A percentile compares a stretch with the other conserved stretches of the same genome.
Evolutionary conservation across 192 early-diverging fungal species (phyloP).

Genomic region (Backusella australiensis): DNA sequence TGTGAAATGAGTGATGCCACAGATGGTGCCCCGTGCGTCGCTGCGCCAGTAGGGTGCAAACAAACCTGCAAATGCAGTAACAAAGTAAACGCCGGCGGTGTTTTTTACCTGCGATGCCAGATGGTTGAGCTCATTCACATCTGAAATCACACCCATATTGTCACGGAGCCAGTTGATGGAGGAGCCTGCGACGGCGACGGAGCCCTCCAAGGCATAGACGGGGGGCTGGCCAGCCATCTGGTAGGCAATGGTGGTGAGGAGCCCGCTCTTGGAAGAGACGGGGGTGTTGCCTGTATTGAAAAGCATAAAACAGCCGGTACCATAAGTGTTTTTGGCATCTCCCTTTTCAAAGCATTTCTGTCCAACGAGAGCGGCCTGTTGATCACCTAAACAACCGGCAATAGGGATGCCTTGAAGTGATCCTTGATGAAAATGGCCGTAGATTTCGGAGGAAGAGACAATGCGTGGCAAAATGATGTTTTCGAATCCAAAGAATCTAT

Average conservation of each 20-base stretch:
- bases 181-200: constrained; percentile 88
- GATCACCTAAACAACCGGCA: constrained; percentile 88
- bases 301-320: constrained; percentile 95
- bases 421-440: constrained; percentile 61
- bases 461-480: constrained; percentile 79
- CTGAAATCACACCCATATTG: constrained; percentile 70
- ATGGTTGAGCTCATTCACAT: constrained; percentile 69
- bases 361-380: constrained; percentile 93
- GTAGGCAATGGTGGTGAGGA: constrained; percentile 90
- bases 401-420: constrained; percentile 72
- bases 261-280: constrained; percentile 76
- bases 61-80: constrained; percentile 89
- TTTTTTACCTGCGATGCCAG: constrained; percentile 65
- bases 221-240: constrained; percentile 72
- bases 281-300: constrained; percentile 83
- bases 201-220: constrained; percentile 89
- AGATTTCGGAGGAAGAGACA: constrained; percentile 79
- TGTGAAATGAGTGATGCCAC: constrained; percentile 88
- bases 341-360: constrained; percentile 86
- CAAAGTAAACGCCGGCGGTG: constrained; percentile 91
- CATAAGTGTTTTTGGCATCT: constrained; percentile 94
- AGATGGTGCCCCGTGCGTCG: constrained; percentile 83
- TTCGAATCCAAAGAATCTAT: constrained; percentile 30
- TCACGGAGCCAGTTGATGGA: constrained; percentile 91
- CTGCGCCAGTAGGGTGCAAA: constrained; percentile 95